Base-by-base conservation (phyloP, 257 asterid genomes). In the Solanum pinnatisectum region DNA sequence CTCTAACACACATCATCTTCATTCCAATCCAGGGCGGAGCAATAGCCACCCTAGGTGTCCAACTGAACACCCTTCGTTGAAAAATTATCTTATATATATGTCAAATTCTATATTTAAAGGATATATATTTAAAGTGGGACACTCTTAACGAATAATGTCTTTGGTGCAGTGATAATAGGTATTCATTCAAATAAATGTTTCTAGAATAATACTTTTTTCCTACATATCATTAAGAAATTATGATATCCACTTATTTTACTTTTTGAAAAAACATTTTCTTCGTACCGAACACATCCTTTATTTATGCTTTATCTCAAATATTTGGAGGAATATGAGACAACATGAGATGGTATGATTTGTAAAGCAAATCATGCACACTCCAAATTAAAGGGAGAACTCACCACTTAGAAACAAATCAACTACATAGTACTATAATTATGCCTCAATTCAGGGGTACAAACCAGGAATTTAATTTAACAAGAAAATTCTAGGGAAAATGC, bases 21-120 rank as follows among this genome's bases (percentile, higher is more conserved):
- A 18, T 2, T 18, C 1, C 60, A 52, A 49, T 49, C 0, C 1
- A 52, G 10, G 23, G 9, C 4, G 10, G 0, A 52, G n/a, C 63
- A 18, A 52, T 52, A 18, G 10, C 63, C 3, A 18, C 0, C 4
- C 4, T 16, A 18, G n/a, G 63, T 52, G 0, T 52, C 10, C 4
- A 18, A 18, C 1, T 52, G 23, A 16, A 16, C 1, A 5, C 1
- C 3, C 2, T 52, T 52, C 0, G 1, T 56, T 0, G 0, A 56
- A 56, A 52, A 18, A 56, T 18, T 56, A 56, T 0, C 1, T 2
- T 56, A 56, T 56, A 18, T 56, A 18, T 56, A 0, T 56, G 0
- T 52, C n/a, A 52, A 56, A 18, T 18, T 56, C 0, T 56, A 0
- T 18, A 0, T 18, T 56, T 18, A 52, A 18, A 1, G 0, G 63